A percentile compares a stretch with the other conserved stretches of the same genome.
These are phyloP conservation scores for Globisporangium cystogenes DNA, from an alignment of 352 stramenopile species.

Conservation along the genomic window DNA sequence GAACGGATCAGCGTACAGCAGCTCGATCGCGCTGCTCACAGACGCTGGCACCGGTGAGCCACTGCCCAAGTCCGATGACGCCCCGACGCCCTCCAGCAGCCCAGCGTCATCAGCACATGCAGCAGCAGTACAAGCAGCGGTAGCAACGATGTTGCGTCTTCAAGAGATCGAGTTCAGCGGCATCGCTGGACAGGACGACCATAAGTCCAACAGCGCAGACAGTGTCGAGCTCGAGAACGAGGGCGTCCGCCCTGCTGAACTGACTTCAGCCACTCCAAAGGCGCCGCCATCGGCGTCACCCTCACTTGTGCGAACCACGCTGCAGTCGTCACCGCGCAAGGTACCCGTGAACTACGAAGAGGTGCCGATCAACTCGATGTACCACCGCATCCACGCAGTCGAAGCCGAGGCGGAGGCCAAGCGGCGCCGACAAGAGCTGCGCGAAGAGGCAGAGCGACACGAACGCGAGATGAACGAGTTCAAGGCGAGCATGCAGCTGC, in stretches of 20 bases:
- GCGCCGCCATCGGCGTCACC: not conserved
- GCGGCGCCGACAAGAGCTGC: conserved; percentile 33
- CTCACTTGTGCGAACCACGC: not conserved
- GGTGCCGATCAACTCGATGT: conserved; percentile 70
- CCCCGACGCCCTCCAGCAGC: conserved; percentile 11
- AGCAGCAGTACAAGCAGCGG: not conserved
- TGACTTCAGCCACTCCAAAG: not conserved
- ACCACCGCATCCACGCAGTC: conserved; percentile 61
- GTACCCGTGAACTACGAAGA: conserved; percentile 33
- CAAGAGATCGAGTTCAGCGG: not conserved
- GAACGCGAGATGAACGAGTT: conserved; percentile 61
- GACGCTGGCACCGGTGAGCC: conserved; percentile 21
- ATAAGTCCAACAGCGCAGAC: not conserved
- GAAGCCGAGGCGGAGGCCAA: conserved; percentile 43
- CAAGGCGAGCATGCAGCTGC: conserved; percentile 38
- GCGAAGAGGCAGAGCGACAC: conserved; percentile 37
- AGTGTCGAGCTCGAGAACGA: not conserved
- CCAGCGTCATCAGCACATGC: too few relatives aligned
- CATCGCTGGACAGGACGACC: not conserved
- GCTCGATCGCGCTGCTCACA: conserved; percentile 27
- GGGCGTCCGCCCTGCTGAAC: not conserved
- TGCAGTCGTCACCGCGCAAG: conserved; percentile 18
- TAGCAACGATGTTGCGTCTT: not conserved
- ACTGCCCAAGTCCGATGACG: conserved; percentile 27
- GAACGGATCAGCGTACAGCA: not conserved